These are phyloP conservation scores for Onygena corvina DNA, from an alignment of 2,329 filamentous ascomycete species.

Conservation along the genomic window DNA sequence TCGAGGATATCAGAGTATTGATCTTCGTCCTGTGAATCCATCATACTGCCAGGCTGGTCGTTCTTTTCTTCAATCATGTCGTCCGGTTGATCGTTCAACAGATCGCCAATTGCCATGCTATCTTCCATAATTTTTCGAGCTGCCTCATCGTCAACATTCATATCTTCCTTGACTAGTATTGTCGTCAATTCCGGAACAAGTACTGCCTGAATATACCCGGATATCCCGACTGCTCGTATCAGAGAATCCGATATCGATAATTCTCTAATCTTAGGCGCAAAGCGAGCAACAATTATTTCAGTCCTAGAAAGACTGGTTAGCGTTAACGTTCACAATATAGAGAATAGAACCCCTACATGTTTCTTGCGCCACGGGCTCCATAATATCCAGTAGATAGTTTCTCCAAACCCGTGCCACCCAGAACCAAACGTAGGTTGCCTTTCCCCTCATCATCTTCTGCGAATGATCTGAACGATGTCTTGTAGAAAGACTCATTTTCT, in stretches of 20 bases:
- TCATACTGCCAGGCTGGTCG: slow-evolving; percentile 14
- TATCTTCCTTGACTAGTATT: slow-evolving; percentile 47
- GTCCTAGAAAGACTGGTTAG: slow-evolving; percentile 23
- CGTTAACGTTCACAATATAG: slow-evolving; percentile 18
- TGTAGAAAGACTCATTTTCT: slow-evolving; percentile 47
- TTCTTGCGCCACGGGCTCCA: slow-evolving; percentile 57
- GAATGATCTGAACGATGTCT: slow-evolving; percentile 43
- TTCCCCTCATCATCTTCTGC: slow-evolving; percentile 32
- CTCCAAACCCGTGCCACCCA: slow-evolving; percentile 34
- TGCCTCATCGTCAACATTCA: slow-evolving; percentile 36
- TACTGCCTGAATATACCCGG: slow-evolving; percentile 59
- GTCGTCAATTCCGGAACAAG: slow-evolving; percentile 59
- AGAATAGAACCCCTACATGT: slow-evolving; percentile 46
- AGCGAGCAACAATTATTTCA: slow-evolving; percentile 49
- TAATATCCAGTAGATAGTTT: slow-evolving; percentile 69
- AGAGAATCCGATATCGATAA: slow-evolving; percentile 52
- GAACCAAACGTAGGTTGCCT: slow-evolving; percentile 49
- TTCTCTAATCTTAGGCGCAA: slow-evolving; percentile 49
- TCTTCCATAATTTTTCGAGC: slow-evolving; percentile 50
- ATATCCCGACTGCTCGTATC: slow-evolving; percentile 54
- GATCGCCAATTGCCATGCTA: slow-evolving; percentile 54
- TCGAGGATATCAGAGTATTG: background rate
- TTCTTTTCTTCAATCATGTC: slow-evolving; percentile 36
- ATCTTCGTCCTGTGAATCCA: background rate
- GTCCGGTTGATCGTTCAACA: slow-evolving; percentile 54